Percentiles rank a stretch among this genome's conserved stretches.
These are phyloP conservation scores for Helotiales sp. DNA, from an alignment of 2,329 filamentous ascomycete species.

Conservation along the genomic window DNA sequence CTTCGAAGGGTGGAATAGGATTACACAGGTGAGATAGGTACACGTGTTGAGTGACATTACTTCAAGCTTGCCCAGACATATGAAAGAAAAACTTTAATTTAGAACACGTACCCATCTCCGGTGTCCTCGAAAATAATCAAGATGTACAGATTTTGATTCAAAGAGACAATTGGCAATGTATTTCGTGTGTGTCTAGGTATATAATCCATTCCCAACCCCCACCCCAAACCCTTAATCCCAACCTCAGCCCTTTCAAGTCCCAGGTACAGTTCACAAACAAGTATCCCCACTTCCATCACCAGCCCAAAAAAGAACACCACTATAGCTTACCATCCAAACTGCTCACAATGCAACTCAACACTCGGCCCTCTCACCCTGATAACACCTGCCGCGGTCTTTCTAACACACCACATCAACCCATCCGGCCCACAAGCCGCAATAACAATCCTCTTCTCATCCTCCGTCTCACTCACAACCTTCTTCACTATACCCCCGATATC, in stretches of 20 bases:
- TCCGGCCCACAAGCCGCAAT: conserved; percentile 51
- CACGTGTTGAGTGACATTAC: too few species aligned
- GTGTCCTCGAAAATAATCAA: too few species aligned
- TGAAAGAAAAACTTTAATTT: too few species aligned
- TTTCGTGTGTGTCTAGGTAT: too few species aligned
- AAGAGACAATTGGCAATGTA: too few species aligned
- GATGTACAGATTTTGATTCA: too few species aligned
- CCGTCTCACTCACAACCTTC: conserved; percentile 37
- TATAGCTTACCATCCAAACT: conserved; percentile 27
- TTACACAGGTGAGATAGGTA: too few species aligned
- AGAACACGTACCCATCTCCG: too few species aligned
- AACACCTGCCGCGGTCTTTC: conserved; percentile 44
- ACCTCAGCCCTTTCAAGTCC: background rate
- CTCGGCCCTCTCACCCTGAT: conserved; percentile 46
- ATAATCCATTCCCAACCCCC: too few species aligned
- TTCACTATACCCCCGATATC: conserved; percentile 42
- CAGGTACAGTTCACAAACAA: background rate
- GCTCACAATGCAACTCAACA: conserved; percentile 51
- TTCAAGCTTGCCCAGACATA: too few species aligned
- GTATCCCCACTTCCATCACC: background rate
- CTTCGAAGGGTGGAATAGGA: too few species aligned
- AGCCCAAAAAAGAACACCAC: background rate
- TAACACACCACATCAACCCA: conserved; percentile 44
- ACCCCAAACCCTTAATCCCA: background rate
- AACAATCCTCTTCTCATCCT: conserved; percentile 40